Base-by-base conservation (phyloP, 768 basidiomycete species). In the Boletus rubescentipes region DNA sequence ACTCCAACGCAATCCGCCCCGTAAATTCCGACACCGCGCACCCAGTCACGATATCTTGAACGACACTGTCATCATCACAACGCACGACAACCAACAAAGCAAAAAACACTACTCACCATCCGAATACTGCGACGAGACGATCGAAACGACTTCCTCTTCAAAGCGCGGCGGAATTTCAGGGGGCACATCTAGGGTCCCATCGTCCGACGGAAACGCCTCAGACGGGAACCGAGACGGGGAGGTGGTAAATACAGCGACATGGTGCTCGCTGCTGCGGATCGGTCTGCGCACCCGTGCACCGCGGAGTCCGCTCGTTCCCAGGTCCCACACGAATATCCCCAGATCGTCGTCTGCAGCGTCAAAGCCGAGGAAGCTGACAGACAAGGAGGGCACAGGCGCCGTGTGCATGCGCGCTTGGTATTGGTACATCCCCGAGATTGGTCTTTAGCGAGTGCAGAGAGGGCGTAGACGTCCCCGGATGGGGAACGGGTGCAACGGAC, bases 1-100 rank as follows among this genome's bases (percentile, higher is more conserved):
- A 74, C 9, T 75, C 78, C 44, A 78, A 58, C 3, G 73, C 65
- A 40, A 81, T 75, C n/a, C 56, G 68, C 9, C 79, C 79, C 47
- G 62, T 75, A 26, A 71, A 63, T 52, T 81, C 80, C 6, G 72
- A 72, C 42, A 81, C 69, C 4, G 76, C 70, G 53, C 78, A 81
- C 51, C 63, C 66, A 2, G 61, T 73, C 14, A 53, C 39, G 5
- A 21, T 29, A n/a, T 15, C 53, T 36, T 1, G 3, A 50, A 10
- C n/a, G n/a, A 16, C 15, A 23, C 15, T 6, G 23, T 21, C 29
- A 38, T 41, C 42, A 29, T n/a, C 16, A 8, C 3, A 48, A n/a
- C n/a, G n/a, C n/a, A n/a, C n/a, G n/a, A n/a, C n/a, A n/a, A n/a
- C n/a, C 26, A 26, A 6, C 26, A 26, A n/a, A n/a, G n/a, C 26